Conservation (phyloP, 1,284 basidiomycete species). For the Ganoderma leucocontextum region DNA sequence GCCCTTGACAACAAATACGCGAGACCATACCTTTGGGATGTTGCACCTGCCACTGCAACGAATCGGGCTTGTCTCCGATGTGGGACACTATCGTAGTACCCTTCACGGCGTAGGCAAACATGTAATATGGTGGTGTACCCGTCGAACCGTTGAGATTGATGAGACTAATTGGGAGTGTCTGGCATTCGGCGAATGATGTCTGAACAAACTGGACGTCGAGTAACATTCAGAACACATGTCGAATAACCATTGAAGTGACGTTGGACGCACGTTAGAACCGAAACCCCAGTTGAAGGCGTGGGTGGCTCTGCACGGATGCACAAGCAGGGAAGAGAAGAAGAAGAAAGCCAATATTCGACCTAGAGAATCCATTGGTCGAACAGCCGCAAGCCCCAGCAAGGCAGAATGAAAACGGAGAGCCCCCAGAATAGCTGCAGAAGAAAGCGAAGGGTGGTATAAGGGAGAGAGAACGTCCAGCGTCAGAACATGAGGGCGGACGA, state of each 20-base stretch:
- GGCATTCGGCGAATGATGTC: conserved; percentile 34
- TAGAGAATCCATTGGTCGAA: conserved; percentile 30
- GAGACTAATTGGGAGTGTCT: conserved; percentile 29
- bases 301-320: conserved; percentile 23
- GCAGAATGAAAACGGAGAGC: conserved; percentile 18
- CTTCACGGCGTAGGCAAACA: conserved; percentile 53
- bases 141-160: conserved; percentile 28
- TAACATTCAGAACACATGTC: background rate
- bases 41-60: conserved; percentile 53
- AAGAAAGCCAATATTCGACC: conserved; percentile 29
- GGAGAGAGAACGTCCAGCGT: conserved; percentile 33
- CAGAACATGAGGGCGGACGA: conserved; percentile 37
- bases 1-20: background rate
- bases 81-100: conserved; percentile 50
- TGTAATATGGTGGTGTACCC: conserved; percentile 56
- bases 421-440: conserved; percentile 10
- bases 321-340: conserved; percentile 22
- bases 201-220: conserved; percentile 24
- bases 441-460: conserved; percentile 10
- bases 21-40: conserved; percentile 51
- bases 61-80: conserved; percentile 49
- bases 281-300: conserved; percentile 40
- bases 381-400: conserved; percentile 15
- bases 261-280: conserved; percentile 28
- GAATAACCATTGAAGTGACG: background rate